A percentile compares a stretch with the other conserved stretches of the same genome.
phyloP scores from a whole-genome alignment of 2,329 filamentous ascomycete genomes.

The Emmonsia crescens region DNA sequence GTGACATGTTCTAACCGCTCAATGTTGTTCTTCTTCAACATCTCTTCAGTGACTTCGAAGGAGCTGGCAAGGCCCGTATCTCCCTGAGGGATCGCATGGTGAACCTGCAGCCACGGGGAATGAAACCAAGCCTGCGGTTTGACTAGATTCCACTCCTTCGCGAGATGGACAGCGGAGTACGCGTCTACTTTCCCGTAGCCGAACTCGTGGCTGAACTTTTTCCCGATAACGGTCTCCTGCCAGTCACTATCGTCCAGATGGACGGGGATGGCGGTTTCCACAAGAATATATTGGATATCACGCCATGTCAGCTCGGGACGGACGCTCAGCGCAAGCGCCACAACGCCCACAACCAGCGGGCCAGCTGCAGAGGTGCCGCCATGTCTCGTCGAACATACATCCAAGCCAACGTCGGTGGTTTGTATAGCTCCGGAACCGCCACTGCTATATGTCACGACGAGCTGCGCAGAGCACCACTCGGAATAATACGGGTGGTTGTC shows the following conservation, averaged over 20 bases:
- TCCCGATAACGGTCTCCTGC: conserved; percentile 70
- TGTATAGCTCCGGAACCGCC: conserved; percentile 82
- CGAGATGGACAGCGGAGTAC: conserved; percentile 70
- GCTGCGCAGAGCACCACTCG: conserved; percentile 86
- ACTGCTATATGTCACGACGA: conserved; percentile 95
- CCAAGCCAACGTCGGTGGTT: conserved; percentile 83
- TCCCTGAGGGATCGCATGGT: conserved; percentile 75
- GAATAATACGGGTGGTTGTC: conserved; percentile 93
- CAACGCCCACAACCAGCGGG: conserved; percentile 82
- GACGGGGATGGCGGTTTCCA: conserved; percentile 73
- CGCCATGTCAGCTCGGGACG: conserved; percentile 86
- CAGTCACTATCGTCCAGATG: conserved; percentile 65
- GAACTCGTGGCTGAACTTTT: conserved; percentile 85
- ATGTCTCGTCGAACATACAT: conserved; percentile 69
- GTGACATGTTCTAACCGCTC: conserved; percentile 88
- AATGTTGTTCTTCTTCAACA: conserved; percentile 72
- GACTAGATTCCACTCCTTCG: conserved; percentile 74
- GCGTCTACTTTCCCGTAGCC: conserved; percentile 94
- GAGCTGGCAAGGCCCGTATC: conserved; percentile 63
- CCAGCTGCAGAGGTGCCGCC: conserved; percentile 94
- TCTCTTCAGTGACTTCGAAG: conserved; percentile 73
- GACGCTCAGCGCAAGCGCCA: conserved; percentile 73
- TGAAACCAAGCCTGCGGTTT: conserved; percentile 95
- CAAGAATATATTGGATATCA: conserved; percentile 83
- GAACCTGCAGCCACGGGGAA: conserved; percentile 87